Evolutionary conservation across 2,329 filamentous ascomycete genomes (phyloP).

Genomic region (Venturia pyrina): DNA sequence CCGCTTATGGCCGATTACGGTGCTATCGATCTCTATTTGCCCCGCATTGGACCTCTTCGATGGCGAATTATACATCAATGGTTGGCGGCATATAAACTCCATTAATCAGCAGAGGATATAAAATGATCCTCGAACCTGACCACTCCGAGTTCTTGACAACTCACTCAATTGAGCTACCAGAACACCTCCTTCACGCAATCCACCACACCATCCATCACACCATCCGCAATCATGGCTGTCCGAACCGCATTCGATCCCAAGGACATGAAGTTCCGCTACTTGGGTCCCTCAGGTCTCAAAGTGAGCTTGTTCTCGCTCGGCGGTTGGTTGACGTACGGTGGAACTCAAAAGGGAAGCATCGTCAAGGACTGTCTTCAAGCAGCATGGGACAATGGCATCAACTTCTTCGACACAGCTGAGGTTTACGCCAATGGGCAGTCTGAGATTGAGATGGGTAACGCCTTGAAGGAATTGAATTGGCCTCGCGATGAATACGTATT

Average conservation of each 20-base stretch:
- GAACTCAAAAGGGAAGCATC: slow-evolving; percentile 39
- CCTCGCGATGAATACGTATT: slow-evolving; percentile 38
- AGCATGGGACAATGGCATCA: slow-evolving; percentile 40
- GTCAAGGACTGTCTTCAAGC: slow-evolving; percentile 42
- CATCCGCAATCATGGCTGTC: slow-evolving; percentile 13
- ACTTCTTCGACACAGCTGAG: slow-evolving; percentile 36
- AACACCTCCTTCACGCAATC: too few relatives aligned
- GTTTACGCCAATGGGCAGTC: slow-evolving; percentile 24
- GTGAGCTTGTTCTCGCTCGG: slow-evolving; percentile 42
- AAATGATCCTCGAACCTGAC: background rate
- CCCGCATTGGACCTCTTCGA: background rate
- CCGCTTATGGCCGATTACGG: too few relatives aligned
- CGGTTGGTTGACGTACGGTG: slow-evolving; percentile 38
- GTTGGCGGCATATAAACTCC: too few relatives aligned
- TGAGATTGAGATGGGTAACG: slow-evolving; percentile 48
- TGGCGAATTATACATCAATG: too few relatives aligned
- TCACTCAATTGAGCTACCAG: background rate
- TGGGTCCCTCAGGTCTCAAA: slow-evolving; percentile 39
- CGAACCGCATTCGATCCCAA: slow-evolving; percentile 37
- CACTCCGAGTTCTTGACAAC: background rate
- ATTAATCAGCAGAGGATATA: background rate
- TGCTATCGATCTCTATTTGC: background rate
- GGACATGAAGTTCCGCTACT: slow-evolving; percentile 37
- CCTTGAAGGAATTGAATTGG: slow-evolving; percentile 38
- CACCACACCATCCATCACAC: background rate